Evolutionary conservation across 371 early-diverging fungal species (phyloP).

Genomic region (Rhizomucor pusillus): DNA sequence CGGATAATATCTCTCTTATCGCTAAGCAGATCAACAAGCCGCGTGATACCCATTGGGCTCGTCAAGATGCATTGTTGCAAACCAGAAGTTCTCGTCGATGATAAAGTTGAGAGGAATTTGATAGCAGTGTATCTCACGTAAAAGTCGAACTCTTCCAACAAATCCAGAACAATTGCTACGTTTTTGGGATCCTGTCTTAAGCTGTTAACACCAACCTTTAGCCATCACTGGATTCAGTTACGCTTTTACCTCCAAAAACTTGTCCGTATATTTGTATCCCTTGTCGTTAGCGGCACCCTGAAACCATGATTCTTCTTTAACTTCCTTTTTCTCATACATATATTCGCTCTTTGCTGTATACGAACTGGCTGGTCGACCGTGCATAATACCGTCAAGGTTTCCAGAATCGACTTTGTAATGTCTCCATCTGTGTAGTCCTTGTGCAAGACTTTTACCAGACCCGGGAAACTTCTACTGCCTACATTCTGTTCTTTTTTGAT

Average conservation of each 20-base stretch:
- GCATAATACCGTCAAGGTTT: constrained; percentile 81
- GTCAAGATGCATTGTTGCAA: constrained; percentile 87
- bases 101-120: constrained; percentile 77
- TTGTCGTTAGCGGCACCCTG: constrained; percentile 40
- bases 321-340: not conserved
- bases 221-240: no score
- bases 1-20: constrained; percentile 92
- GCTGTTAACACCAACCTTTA: no score
- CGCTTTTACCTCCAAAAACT: constrained; percentile 49
- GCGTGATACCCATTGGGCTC: constrained; percentile 86
- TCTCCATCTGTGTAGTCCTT: constrained; percentile 82
- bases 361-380: constrained; percentile 38
- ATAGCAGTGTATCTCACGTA: constrained; percentile 90
- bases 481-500: constrained; percentile 59
- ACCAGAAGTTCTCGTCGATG: constrained; percentile 60
- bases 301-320: no score
- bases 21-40: constrained; percentile 89
- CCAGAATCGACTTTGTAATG: constrained; percentile 79
- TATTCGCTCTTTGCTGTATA: not conserved
- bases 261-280: constrained; percentile 47
- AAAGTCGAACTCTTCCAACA: constrained; percentile 89
- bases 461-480: constrained; percentile 74
- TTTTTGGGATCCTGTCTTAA: constrained; percentile 63
- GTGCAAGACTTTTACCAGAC: constrained; percentile 71
- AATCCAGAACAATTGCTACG: constrained; percentile 77